Evolutionary conservation across 1,284 basidiomycete genomes (phyloP), one percentile per base, ranked within the genome.

Genomic region (Malassezia arunalokei): DNA sequence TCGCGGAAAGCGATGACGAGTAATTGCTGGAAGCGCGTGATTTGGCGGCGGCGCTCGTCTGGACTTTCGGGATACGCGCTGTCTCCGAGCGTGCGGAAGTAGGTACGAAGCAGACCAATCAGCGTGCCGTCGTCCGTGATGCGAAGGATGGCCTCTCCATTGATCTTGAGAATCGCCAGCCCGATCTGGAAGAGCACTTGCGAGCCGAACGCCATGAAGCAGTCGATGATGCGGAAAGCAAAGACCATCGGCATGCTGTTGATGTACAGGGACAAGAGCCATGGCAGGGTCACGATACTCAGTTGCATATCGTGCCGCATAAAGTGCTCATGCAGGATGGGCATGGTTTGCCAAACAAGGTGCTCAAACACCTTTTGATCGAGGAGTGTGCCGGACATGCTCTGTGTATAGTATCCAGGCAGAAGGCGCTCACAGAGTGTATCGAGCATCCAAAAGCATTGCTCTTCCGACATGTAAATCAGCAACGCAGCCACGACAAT

Each of bases 161-260:
- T 99, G 75, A 98, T 94, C 76, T 98, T 98, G 51, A 99, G 80
- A 46, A 98, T 94, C 12, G 94, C 94, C 83, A 75, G 59, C 5
- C 87, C 89, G 51, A 92, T 84, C 80, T 98, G 92, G 78, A 98
- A 98, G 41, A 98, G 77, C 11, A 98, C 94, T 68, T 91, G 96
- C 2, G 92, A 89, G 0, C 94, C 94, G 88, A 95, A 96, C 59
- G 91, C 91, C 77, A 98, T 87, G 76, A 99, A 94, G 74, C 94
- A 99, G 73, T 99, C 94, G 2, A 95, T 88, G 68, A 99, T 90
- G 42, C 94, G 82, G 79, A 96, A 98, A 0, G 94, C 92, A 70
- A 98, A 98, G 43, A 98, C 84, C 82, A 98, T 86, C 0, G 94
- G 94, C 89, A 98, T 95, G 65, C 88, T 92, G 76, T 96, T 96